Base-by-base conservation (phyloP, 345 rosid genomes). In the Populus euphratica region DNA sequence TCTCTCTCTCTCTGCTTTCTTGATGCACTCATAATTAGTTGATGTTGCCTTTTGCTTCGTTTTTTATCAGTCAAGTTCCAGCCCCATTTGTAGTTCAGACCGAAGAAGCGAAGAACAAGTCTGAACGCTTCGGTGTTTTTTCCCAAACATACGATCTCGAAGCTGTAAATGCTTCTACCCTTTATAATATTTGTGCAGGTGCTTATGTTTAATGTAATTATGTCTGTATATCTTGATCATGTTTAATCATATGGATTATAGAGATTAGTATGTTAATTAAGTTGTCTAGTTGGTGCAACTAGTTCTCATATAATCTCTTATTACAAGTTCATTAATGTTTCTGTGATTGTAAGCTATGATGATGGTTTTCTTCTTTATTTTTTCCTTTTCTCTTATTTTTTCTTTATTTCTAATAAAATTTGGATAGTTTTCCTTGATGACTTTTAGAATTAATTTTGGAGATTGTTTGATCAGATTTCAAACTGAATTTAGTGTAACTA, bases 131-230 rank as follows among this genome's bases (percentile, higher is more conserved):
- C 74, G 98, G 99, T 63, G 93, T 96, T 78, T 96, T 96, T 87
- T 93, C 96, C 80, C 93, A 89, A 73, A 96, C 99, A 47, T 96
- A 96, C 82, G 99, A 96, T 82, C 97, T 96, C 70, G 82, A 83
- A 77, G 97, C 99, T 86, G 99, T 93, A 86, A 27, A 78, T 83
- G 73, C 68, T 35, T 76, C 10, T 41, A 6, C 10, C 9, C 70
- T 69, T 31, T 23, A 11, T 33, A n/a, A 4, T n/a, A 16, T 72
- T 25, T 67, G 41, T 44, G 54, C 29, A 8, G 18, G 18, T 36
- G 31, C 23, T 31, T 50, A 50, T 50, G 23, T 50, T 0, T 50
- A 50, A 50, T 6, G 59, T 21, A 50, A 50, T 50, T 5, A 50
- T 50, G n/a, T 0, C 59, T 50, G n/a, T 21, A 18, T 50, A 18